Base-by-base conservation (phyloP, 2,329 filamentous ascomycete genomes). In the Colletotrichum euphorbiae region DNA sequence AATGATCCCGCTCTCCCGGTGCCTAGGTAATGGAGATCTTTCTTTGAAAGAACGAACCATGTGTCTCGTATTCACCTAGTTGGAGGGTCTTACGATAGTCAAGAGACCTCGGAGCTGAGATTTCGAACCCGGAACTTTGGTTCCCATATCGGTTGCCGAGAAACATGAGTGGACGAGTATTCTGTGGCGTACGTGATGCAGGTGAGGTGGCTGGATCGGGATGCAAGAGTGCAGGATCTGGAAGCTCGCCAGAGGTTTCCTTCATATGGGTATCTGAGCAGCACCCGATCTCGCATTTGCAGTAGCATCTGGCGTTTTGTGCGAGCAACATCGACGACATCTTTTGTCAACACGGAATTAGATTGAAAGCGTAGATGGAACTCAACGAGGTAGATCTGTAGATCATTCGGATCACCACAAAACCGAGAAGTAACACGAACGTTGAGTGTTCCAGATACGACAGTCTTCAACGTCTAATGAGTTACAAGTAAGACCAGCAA, bases 171-270 rank as follows among this genome's bases (percentile, higher is more conserved):
- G 21, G 31, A 11, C n/a, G 48, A 11, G 6, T 8, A 12, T 3
- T 42, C 31, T 13, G 55, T 28, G 33, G 15, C 28, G 42, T 45
- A 46, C 8, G 31, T 59, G 13, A 43, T 42, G 48, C 40, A 11
- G 17, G 4, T 11, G 15, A 28, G 46, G 19, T 57, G 61, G 66
- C 62, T 69, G 66, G 66, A 69, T 69, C 66, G 61, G 12, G 40
- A 60, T 60, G 66, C 54, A 55, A 59, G 55, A 55, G 54, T 65
- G 66, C 66, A 65, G 66, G 61, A 69, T 69, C 66, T 69, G 42
- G 42, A 31, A 42, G 12, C 17, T 31, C 13, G 21, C 60, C 33
- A 31, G 19, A 17, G n/a, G n/a, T 36, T 28, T 28, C 40, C 15
- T n/a, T 9, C 33, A 31, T 6, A 17, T 59, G 33, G 17, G 15